These are phyloP conservation scores for Trebouxia sp. DNA, from an alignment of 139 green algal genomes.

Conservation along the genomic window DNA sequence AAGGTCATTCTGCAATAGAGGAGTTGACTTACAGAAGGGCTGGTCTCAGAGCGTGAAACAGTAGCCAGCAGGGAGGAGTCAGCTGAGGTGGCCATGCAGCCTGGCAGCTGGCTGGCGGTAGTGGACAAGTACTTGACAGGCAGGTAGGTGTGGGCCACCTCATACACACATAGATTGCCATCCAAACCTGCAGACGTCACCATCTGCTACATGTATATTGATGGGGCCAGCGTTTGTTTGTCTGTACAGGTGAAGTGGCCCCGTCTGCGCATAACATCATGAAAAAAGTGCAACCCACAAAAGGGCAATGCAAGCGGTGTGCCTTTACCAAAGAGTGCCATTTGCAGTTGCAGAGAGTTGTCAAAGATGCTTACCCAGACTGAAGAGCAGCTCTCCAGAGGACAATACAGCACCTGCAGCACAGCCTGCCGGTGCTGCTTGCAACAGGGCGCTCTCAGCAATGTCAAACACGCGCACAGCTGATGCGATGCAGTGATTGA, in stretches of 20 bases:
- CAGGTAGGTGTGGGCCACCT: conserved; percentile 55
- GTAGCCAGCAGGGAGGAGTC: conserved; percentile 52
- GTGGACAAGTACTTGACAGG: conserved; percentile 62
- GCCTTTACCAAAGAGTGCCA: conserved; percentile 32
- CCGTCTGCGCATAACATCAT: not conserved
- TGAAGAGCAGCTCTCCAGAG: conserved; percentile 60
- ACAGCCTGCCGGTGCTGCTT: conserved; percentile 65
- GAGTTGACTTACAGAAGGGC: conserved; percentile 3
- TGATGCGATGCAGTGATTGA: not conserved
- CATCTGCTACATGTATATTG: not conserved
- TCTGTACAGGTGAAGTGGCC: not conserved
- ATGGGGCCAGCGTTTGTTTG: not conserved
- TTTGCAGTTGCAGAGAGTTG: conserved; percentile 36
- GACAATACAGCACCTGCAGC: conserved; percentile 52
- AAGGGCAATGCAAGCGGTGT: no score
- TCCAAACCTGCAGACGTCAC: conserved; percentile 43
- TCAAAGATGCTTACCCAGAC: conserved; percentile 41
- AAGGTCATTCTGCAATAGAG: no score
- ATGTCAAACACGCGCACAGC: conserved; percentile 77
- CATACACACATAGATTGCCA: conserved; percentile 73
- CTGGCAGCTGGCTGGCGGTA: conserved; percentile 38
- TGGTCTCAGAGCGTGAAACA: conserved; percentile 1
- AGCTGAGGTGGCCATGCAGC: conserved; percentile 53
- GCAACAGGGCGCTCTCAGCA: conserved; percentile 56
- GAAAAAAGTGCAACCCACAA: not conserved